phyloP scores from a whole-genome alignment of 306 rosid genomes.

The Amphicarpaea edgeworthii region DNA sequence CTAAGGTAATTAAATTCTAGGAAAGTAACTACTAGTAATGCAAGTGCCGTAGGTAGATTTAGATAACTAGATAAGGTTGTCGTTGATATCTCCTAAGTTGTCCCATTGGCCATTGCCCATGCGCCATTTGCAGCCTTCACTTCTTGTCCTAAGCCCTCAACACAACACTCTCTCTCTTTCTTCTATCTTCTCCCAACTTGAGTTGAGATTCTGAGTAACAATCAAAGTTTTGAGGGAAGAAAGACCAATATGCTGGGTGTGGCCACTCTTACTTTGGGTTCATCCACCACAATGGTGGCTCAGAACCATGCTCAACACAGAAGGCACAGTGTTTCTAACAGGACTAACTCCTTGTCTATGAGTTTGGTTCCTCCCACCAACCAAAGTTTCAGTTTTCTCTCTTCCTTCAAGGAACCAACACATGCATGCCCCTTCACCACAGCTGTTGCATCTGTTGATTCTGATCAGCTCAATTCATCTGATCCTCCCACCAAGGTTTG shows the following conservation, averaged over 20 bases:
- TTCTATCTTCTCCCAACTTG: slow-evolving; percentile 31
- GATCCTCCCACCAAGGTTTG: slow-evolving; percentile 64
- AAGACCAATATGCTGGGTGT: slow-evolving; percentile 49
- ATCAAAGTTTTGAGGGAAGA: neutral
- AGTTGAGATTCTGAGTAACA: neutral
- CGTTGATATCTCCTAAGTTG: slow-evolving; percentile 42
- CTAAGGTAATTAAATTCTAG: slow-evolving; percentile 1
- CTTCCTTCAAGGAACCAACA: slow-evolving; percentile 53
- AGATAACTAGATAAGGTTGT: slow-evolving; percentile 59
- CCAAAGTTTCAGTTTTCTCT: slow-evolving; percentile 47
- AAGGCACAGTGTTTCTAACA: slow-evolving; percentile 36
- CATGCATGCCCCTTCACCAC: slow-evolving; percentile 55
- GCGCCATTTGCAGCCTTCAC: slow-evolving; percentile 41
- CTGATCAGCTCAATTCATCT: slow-evolving; percentile 74
- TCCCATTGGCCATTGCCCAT: slow-evolving; percentile 31
- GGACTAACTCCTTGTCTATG: slow-evolving; percentile 35
- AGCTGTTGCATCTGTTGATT: slow-evolving; percentile 75
- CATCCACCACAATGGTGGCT: slow-evolving; percentile 52
- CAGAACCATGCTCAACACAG: slow-evolving; percentile 44
- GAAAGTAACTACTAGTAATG: neutral
- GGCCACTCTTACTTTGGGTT: slow-evolving; percentile 56
- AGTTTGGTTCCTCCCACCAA: slow-evolving; percentile 43
- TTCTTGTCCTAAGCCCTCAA: neutral
- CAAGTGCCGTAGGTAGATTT: neutral
- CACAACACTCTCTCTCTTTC: neutral